Percentiles rank a stretch among this genome's conserved stretches.
Conservation (phyloP, 129 eudicot genomes). For the Chrysanthemum lavandulifolium region DNA sequence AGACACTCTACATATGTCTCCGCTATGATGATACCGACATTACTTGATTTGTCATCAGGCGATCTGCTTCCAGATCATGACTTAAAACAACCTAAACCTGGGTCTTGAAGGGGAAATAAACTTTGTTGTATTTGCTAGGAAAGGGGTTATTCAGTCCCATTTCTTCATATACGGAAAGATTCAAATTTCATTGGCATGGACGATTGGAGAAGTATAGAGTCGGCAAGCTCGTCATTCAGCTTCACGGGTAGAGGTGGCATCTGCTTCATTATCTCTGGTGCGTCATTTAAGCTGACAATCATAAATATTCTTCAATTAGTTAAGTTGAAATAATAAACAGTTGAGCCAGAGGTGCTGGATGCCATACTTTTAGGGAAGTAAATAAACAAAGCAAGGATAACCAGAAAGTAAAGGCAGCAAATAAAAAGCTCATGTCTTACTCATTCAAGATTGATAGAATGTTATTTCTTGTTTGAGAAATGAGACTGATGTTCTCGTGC, state of each 20-base stretch:
- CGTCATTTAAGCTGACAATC: conserved; percentile 49
- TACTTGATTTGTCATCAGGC: neutral
- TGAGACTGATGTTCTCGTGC: conserved; percentile 77
- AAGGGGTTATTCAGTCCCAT: too few species aligned
- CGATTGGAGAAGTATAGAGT: conserved; percentile 62
- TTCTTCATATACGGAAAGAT: neutral
- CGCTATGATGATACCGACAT: neutral
- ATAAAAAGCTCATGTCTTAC: conserved; percentile 39
- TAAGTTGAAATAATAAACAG: conserved; percentile 30
- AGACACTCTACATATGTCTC: neutral
- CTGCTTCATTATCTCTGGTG: conserved; percentile 85
- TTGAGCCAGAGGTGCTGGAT: too few species aligned
- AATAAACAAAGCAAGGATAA: too few species aligned
- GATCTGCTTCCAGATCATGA: conserved; percentile 10
- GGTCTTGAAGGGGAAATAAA: neutral
- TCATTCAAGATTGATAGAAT: conserved; percentile 62
- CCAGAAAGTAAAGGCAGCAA: too few species aligned
- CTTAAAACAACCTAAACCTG: neutral
- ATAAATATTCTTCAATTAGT: conserved; percentile 1
- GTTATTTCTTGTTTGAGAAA: conserved; percentile 67
- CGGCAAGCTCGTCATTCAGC: conserved; percentile 84
- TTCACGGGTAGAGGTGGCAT: conserved; percentile 98
- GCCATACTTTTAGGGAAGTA: too few species aligned
- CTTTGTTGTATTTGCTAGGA: too few species aligned
- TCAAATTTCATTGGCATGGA: conserved; percentile 32